Evolutionary conservation across 768 basidiomycete genomes (phyloP), one percentile per base, ranked within the genome.

Genomic region (Suillus weaverae): DNA sequence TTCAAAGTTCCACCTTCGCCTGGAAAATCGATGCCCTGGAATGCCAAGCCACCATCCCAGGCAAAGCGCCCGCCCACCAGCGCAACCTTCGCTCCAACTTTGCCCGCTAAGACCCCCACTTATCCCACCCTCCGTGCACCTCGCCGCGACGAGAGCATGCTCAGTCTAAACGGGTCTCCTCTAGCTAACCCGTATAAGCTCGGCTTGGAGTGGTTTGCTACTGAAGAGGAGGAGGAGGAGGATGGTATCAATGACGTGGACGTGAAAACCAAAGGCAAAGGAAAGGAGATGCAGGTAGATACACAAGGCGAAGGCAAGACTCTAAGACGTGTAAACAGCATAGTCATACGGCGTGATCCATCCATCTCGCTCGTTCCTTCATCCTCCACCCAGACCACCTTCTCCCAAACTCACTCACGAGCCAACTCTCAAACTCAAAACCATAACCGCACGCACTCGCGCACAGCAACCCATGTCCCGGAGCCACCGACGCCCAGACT

Each of bases 141-240:
- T 13, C 85, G 89, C 48, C 85, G 82, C 67, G 86, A 92, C 70
- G 93, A 95, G 75, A 86, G 81, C 70, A 86, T 94, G 85, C 81
- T 94, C 59, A 91, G 91, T 70, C 76, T 90, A 22, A 94, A 95
- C 66, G 93, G 93, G 5, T 92, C 91, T 0, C 93, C 93, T 0
- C 81, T 94, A 20, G 86, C 88, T 20, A 93, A 93, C 72, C 91
- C 92, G 1, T 90, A 89, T 70, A 81, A 87, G 65, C 85, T 89
- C 68, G 89, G 87, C 22, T 72, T 87, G 53, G 79, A 83, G 44
- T 86, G 87, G 87, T 83, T 88, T 68, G 80, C 81, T 66, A 66
- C 68, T 1, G 77, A 79, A 6, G 72, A 70, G 22, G 80, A 80
- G 26, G 73, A n/a, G n/a, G n/a, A n/a, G n/a, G n/a, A 73, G 9